A percentile compares a stretch with the other conserved stretches of the same genome.
phyloP scores from a whole-genome alignment of 371 early-diverging fungal species.

The Haplosporangium sp. region DNA sequence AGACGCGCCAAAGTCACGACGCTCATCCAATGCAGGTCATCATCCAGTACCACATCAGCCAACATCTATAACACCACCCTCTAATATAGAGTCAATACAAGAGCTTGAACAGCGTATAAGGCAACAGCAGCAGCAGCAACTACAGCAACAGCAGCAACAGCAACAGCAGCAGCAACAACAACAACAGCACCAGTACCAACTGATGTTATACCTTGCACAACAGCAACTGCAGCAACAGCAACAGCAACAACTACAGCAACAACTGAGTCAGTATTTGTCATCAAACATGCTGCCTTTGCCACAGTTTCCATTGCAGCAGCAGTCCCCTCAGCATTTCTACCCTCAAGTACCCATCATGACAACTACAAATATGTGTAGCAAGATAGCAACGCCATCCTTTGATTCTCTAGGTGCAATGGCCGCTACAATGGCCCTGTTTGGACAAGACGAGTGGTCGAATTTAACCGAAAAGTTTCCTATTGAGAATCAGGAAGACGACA shows the following conservation, averaged over 20 bases:
- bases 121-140: background rate
- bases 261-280: slow-evolving; percentile 5
- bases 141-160: slow-evolving; percentile 5
- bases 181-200: slow-evolving; percentile 3
- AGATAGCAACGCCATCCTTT: slow-evolving; percentile 5
- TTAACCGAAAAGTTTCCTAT: background rate
- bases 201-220: background rate
- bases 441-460: background rate
- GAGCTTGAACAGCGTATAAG: background rate
- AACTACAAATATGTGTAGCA: slow-evolving; percentile 18
- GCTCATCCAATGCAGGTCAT: background rate
- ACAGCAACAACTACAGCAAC: slow-evolving; percentile 16
- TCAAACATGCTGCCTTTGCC: background rate
- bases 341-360: slow-evolving; percentile 19
- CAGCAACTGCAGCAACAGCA: background rate
- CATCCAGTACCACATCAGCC: background rate
- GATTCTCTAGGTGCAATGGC: background rate
- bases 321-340: background rate
- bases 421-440: background rate
- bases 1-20: background rate
- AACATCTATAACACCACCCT: background rate
- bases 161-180: background rate
- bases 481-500: background rate
- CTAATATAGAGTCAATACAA: background rate
- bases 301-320: slow-evolving; percentile 7